Conservation (phyloP, 176 grass and related monocot genomes). For the Triticum timopheevii region DNA sequence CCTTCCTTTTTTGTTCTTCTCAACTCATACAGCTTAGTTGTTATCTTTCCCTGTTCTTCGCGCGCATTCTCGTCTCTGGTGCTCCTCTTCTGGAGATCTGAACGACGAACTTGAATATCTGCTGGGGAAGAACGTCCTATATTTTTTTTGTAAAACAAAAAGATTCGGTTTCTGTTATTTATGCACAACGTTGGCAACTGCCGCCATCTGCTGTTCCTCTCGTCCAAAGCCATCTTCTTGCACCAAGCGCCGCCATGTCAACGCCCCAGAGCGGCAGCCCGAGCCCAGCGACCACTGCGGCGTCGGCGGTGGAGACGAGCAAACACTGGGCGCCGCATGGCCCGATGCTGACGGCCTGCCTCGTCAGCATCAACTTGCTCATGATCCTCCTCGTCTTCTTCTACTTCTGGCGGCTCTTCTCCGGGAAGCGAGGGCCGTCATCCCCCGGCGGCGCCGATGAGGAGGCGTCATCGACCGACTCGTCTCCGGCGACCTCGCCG, state of each 20-base stretch:
- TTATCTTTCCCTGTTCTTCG: neutral
- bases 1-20: neutral
- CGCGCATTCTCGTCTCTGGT: neutral
- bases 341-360: conserved; percentile 19
- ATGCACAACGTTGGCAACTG: conserved; percentile 18
- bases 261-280: conserved; percentile 7
- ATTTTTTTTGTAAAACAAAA: neutral
- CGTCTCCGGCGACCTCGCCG: conserved; percentile 24
- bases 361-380: conserved; percentile 56
- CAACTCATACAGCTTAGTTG: neutral
- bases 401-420: conserved; percentile 69
- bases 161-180: neutral
- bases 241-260: conserved; percentile 25
- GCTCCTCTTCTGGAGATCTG: neutral
- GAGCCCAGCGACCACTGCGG: neutral
- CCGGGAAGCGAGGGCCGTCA: conserved; percentile 11
- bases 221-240: neutral
- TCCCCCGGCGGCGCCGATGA: neutral
- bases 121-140: neutral
- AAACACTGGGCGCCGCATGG: conserved; percentile 37
- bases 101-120: neutral
- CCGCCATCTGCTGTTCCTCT: neutral
- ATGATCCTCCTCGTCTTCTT: conserved; percentile 52
- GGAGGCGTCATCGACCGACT: neutral
- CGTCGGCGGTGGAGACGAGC: conserved; percentile 21